These are phyloP conservation scores for Didymella keratinophila DNA, from an alignment of 2,329 filamentous ascomycete species.

Conservation along the genomic window DNA sequence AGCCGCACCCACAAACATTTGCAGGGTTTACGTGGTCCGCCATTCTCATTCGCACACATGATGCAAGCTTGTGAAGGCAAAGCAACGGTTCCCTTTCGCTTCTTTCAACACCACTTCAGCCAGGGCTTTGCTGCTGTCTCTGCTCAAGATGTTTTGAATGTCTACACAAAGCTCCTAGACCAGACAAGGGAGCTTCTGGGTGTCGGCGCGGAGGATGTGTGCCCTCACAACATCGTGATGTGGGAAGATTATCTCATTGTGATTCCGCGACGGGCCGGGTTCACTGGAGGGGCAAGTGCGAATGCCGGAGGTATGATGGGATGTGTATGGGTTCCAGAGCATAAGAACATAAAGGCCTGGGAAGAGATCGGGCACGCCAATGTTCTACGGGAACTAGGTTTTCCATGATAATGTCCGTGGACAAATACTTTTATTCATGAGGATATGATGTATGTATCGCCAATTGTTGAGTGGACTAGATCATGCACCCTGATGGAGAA, in stretches of 20 bases:
- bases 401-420: too few species aligned
- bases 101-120: conserved; percentile 48
- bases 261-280: conserved; percentile 53
- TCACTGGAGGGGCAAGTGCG: conserved; percentile 50
- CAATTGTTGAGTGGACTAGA: too few species aligned
- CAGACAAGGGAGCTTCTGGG: conserved; percentile 22
- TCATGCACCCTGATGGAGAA: too few species aligned
- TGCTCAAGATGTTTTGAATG: conserved; percentile 26
- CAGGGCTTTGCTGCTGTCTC: too few species aligned
- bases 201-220: conserved; percentile 30
- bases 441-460: too few species aligned
- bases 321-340: conserved; percentile 50
- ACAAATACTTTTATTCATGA: too few species aligned
- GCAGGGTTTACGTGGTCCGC: conserved; percentile 52
- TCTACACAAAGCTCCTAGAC: conserved; percentile 33
- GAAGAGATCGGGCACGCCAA: conserved; percentile 46
- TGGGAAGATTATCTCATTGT: conserved; percentile 57
- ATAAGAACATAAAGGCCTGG: conserved; percentile 52
- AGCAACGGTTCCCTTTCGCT: conserved; percentile 48
- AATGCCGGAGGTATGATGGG: conserved; percentile 61
- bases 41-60: conserved; percentile 42
- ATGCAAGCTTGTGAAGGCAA: conserved; percentile 29
- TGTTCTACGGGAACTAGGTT: conserved; percentile 51
- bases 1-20: conserved; percentile 61
- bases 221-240: conserved; percentile 59